Percentiles rank a stretch among this genome's conserved stretches.
Conservation (phyloP, 2,329 filamentous ascomycete genomes). For the Pseudogymnoascus sp. region DNA sequence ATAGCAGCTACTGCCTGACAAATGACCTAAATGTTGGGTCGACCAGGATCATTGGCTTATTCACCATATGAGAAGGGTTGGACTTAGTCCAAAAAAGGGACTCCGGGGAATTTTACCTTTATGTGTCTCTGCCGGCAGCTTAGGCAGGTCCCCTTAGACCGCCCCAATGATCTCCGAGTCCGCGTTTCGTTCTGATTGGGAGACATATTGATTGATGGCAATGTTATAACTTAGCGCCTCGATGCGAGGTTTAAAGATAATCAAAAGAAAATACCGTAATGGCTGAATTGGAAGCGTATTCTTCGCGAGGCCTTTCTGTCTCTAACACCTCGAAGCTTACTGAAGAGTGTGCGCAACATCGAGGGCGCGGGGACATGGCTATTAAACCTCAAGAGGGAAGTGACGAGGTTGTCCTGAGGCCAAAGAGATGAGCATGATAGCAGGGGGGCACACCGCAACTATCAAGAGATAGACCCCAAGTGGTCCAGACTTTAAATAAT, state of each 20-base stretch:
- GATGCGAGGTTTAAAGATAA: background rate
- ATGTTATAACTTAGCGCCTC: background rate
- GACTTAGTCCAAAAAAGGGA: background rate
- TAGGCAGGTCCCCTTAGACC: background rate
- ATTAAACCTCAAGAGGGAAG: constrained; percentile 8
- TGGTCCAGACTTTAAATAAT: background rate
- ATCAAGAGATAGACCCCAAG: background rate
- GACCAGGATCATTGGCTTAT: background rate
- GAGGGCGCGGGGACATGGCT: background rate
- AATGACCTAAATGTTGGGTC: background rate
- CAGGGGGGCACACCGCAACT: background rate
- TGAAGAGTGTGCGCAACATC: background rate
- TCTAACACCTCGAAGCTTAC: background rate
- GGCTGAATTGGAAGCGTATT: background rate
- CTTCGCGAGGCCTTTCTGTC: background rate
- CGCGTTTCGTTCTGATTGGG: background rate
- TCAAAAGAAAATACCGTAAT: background rate
- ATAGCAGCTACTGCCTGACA: background rate
- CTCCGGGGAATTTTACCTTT: background rate
- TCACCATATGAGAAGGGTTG: background rate
- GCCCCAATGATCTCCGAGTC: background rate
- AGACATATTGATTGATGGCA: background rate
- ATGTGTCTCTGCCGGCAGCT: constrained; percentile 1
- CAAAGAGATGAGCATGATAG: background rate
- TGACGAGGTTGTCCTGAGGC: background rate